These are phyloP conservation scores for Helotiales sp. DNA, from an alignment of 2,329 filamentous ascomycete genomes.

Conservation along the genomic window DNA sequence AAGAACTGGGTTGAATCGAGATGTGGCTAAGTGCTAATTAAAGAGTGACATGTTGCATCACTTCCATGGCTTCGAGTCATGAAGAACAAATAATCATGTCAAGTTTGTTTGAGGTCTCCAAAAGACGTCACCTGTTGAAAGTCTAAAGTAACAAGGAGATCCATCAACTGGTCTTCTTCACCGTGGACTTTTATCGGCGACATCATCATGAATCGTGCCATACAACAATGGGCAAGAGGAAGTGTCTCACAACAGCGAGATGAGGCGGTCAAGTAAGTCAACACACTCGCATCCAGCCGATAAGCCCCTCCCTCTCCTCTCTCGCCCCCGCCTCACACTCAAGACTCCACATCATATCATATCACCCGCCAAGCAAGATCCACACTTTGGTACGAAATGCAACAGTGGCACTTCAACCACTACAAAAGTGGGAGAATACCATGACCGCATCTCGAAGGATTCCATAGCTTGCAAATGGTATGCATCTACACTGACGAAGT, in stretches of 20 bases:
- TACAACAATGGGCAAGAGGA: neutral
- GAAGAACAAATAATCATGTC: neutral
- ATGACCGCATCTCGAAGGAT: constrained; percentile 1
- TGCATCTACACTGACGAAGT: too few species aligned
- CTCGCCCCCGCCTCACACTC: neutral
- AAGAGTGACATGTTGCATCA: neutral
- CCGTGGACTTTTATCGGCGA: neutral
- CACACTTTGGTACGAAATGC: neutral
- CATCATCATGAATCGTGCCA: neutral
- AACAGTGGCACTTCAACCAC: neutral
- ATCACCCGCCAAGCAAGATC: neutral
- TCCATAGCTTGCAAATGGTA: neutral
- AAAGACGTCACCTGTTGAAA: neutral
- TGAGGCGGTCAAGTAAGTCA: neutral
- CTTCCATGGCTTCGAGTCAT: neutral
- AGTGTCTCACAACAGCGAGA: neutral
- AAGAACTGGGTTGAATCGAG: neutral
- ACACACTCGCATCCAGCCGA: neutral
- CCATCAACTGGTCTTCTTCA: neutral
- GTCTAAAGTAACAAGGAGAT: neutral
- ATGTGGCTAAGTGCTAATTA: neutral
- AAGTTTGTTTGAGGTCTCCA: neutral
- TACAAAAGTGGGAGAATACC: constrained; percentile 7
- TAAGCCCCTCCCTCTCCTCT: neutral
- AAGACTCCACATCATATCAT: neutral